A percentile compares a stretch with the other conserved stretches of the same genome.
Conservation (phyloP, 2,329 filamentous ascomycete species). For the Fusarium citri region DNA sequence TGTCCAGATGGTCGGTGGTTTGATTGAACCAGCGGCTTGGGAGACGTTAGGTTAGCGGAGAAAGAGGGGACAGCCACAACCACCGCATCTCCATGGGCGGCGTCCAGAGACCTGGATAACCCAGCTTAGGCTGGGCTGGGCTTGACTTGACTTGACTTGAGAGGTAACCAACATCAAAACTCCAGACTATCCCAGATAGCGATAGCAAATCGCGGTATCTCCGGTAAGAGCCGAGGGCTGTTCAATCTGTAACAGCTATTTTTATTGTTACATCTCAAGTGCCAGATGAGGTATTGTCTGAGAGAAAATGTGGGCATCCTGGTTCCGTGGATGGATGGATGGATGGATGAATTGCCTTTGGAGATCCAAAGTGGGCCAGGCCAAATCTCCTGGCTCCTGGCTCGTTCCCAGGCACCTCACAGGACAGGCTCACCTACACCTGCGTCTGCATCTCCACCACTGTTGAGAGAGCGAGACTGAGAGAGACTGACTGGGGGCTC, state of each 20-base stretch:
- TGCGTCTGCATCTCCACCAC: background rate
- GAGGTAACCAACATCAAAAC: conserved; percentile 12
- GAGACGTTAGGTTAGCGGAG: conserved; percentile 22
- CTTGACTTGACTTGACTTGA: background rate
- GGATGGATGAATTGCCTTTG: conserved; percentile 20
- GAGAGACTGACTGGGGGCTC: conserved; percentile 9
- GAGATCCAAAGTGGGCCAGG: conserved; percentile 22
- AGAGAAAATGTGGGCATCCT: conserved; percentile 8
- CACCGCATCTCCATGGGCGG: background rate
- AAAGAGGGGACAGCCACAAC: conserved; percentile 11
- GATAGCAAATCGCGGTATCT: conserved; percentile 11
- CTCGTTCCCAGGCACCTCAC: background rate
- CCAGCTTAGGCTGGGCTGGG: background rate
- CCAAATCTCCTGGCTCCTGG: conserved; percentile 7
- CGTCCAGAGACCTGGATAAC: conserved; percentile 1
- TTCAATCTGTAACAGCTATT: conserved; percentile 20
- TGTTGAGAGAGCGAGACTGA: background rate
- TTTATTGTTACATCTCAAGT: conserved; percentile 19
- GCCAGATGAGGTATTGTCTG: conserved; percentile 31
- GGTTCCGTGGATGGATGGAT: background rate
- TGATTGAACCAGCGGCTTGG: conserved; percentile 19
- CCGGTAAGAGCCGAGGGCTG: conserved; percentile 11
- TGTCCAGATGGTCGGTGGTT: conserved; percentile 8
- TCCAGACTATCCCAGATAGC: background rate
- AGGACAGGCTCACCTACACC: background rate